Evolutionary conservation across 2,329 filamentous ascomycete species (phyloP).

Genomic region (Neonectria faginata): DNA sequence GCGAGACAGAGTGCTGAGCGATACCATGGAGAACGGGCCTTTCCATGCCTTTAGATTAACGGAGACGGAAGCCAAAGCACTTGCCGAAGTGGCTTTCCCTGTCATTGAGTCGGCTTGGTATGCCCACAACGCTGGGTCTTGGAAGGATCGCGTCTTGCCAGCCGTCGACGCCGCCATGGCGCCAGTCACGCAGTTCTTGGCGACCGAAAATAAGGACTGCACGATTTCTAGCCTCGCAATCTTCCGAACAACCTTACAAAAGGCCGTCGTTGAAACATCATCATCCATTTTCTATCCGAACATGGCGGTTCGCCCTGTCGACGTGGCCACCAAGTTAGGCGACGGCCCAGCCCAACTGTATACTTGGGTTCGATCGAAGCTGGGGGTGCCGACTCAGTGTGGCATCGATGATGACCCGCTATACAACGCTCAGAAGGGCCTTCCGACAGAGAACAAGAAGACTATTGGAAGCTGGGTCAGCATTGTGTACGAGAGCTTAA

Average conservation of each 20-base stretch:
- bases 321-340: conserved; percentile 46
- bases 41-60: conserved; percentile 36
- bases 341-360: conserved; percentile 48
- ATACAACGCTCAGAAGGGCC: conserved; percentile 39
- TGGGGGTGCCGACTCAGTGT: conserved; percentile 47
- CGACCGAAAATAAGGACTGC: conserved; percentile 36
- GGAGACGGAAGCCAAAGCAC: neutral
- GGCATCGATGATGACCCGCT: conserved; percentile 49
- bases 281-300: conserved; percentile 46
- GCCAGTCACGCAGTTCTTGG: conserved; percentile 45
- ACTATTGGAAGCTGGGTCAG: conserved; percentile 50
- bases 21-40: conserved; percentile 31
- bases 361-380: conserved; percentile 45
- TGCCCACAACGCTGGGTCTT: conserved; percentile 43
- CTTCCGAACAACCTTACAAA: conserved; percentile 39
- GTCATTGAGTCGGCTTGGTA: conserved; percentile 44
- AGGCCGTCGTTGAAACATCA: conserved; percentile 34
- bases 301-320: conserved; percentile 34
- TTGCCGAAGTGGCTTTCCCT: conserved; percentile 25
- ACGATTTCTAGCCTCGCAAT: conserved; percentile 40
- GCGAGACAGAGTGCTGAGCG: conserved; percentile 31
- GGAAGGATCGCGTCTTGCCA: conserved; percentile 46
- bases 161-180: conserved; percentile 46
- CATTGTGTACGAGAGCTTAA: conserved; percentile 49
- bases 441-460: conserved; percentile 43